These are phyloP conservation scores for Pseudogymnoascus sp. DNA, from an alignment of 2,329 filamentous ascomycete species.

Conservation along the genomic window DNA sequence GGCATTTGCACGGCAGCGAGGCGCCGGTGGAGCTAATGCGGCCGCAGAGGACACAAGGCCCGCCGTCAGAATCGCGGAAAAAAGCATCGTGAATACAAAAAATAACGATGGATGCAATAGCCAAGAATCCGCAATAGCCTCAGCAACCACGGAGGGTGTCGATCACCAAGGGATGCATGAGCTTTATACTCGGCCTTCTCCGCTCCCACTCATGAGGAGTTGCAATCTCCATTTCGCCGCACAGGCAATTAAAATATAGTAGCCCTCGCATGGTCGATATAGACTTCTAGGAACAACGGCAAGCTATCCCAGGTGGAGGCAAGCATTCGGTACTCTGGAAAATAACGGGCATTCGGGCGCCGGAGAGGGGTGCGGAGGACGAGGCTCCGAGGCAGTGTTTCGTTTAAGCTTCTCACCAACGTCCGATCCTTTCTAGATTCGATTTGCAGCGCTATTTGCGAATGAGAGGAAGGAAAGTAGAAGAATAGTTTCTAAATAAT, in stretches of 20 bases:
- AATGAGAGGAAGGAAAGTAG: not conserved
- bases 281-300: not conserved
- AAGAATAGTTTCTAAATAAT: not conserved
- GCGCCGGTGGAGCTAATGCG: not conserved
- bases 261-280: not conserved
- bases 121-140: not conserved
- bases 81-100: not conserved
- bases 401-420: not conserved
- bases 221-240: slow-evolving; percentile 1
- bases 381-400: not conserved
- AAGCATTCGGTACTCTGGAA: not conserved
- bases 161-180: not conserved
- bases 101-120: not conserved
- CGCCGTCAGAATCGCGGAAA: not conserved
- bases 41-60: not conserved
- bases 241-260: slow-evolving; percentile 8
- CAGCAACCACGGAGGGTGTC: not conserved
- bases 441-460: not conserved
- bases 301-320: not conserved
- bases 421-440: slow-evolving; percentile 2
- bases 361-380: not conserved
- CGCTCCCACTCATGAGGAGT: not conserved
- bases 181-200: slow-evolving; percentile 1
- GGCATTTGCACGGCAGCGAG: slow-evolving; percentile 21
- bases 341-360: not conserved